Evolutionary conservation across 202 grass and related monocot genomes (phyloP), one percentile per base, ranked within the genome.

Genomic region (Elaeis oleifera): DNA sequence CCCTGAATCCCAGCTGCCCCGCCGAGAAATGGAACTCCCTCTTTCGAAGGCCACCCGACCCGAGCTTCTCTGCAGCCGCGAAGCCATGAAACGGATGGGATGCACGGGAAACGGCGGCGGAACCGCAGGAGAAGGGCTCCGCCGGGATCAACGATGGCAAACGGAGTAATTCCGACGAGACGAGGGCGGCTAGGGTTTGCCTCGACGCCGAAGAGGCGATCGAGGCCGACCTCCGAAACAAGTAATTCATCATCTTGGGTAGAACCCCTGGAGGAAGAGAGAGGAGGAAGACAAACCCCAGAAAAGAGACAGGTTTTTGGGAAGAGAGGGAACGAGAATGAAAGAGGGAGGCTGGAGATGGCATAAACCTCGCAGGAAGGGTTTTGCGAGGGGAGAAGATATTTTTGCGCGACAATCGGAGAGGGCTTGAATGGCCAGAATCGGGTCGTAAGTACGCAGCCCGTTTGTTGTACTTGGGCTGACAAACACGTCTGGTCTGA

Each of bases 11-110:
- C 16, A 89, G 73, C 6, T 74, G 68, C 15, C 23, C 20, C n/a
- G 54, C 18, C 18, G 74, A 81, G 67, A 64, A 27, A 68, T 79
- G 84, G 54, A 97, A 60, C 44, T 74, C 79, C 67, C 92, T 79
- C 29, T 64, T 27, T 13, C 49, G 23, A n/a, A 50, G 22, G 22
- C 56, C 23, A 13, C 55, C 50, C 32, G 50, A 21, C 54, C 18
- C 29, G 14, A 54, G 16, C 17, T 44, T 73, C 1, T 50, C 55
- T 1, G 59, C 20, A 17, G 17, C 7, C 13, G 5, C 21, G 11
- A 57, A 58, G 22, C 25, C 16, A 51, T 5, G 29, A 26, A 77
- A n/a, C 31, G 36, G 11, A 6, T 29, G n/a, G 6, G 51, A 28
- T 0, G 39, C 4, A 15, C 6, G 49, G 14, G 36, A 44, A 44